These are phyloP conservation scores for Hypoxylon sp. DNA, from an alignment of 2,329 filamentous ascomycete genomes.

Conservation along the genomic window DNA sequence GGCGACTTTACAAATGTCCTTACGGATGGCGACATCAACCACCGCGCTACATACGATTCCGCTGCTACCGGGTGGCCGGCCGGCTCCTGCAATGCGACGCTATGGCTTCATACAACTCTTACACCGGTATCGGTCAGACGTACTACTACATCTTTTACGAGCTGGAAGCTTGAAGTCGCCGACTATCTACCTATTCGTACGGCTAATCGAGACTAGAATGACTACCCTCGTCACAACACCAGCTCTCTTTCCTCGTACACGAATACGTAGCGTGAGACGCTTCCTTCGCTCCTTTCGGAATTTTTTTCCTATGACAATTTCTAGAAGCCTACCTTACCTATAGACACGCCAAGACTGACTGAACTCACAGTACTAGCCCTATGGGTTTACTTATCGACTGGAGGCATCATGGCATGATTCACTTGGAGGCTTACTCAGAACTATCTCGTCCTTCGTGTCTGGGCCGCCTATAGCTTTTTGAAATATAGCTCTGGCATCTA, in stretches of 20 bases:
- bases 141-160: constrained; percentile 28
- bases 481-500: constrained; percentile 6
- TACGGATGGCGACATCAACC: constrained; percentile 19
- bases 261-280: constrained; percentile 1
- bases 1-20: constrained; percentile 16
- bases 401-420: neutral
- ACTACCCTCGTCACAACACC: constrained; percentile 11
- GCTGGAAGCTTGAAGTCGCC: constrained; percentile 16
- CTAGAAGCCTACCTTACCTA: neutral
- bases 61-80: constrained; percentile 25
- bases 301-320: neutral
- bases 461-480: neutral
- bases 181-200: constrained; percentile 10
- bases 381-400: neutral
- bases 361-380: constrained; percentile 1
- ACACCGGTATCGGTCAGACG: constrained; percentile 25
- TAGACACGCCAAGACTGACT: neutral
- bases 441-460: neutral
- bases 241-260: constrained; percentile 1
- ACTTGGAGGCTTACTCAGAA: constrained; percentile 1
- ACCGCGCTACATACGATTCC: constrained; percentile 9
- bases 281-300: constrained; percentile 6
- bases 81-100: constrained; percentile 28
- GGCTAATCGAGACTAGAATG: neutral
- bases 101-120: constrained; percentile 24